Conservation (phyloP, 345 rosid species). For the Acer saccharum region DNA sequence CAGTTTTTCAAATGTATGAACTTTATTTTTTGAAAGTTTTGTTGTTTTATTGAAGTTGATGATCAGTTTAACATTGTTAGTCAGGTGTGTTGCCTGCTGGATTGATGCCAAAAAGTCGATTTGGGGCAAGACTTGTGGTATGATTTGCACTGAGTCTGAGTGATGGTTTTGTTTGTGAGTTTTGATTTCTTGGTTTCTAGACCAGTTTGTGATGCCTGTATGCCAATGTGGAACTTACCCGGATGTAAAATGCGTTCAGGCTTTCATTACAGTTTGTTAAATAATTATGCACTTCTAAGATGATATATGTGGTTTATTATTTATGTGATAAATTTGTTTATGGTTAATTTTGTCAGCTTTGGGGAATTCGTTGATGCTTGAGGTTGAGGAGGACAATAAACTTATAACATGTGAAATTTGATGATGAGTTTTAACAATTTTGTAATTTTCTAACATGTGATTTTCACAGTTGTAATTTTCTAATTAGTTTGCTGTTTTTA, state of each 20-base stretch:
- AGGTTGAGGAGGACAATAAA: neutral
- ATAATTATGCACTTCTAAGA: slow-evolving; percentile 20
- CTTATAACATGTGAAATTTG: neutral
- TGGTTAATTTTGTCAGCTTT: neutral
- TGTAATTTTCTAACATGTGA: too few species aligned
- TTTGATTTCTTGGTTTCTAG: slow-evolving; percentile 17
- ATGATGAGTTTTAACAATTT: neutral
- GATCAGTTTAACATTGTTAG: slow-evolving; percentile 19
- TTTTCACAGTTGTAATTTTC: too few species aligned
- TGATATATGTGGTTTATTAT: slow-evolving; percentile 4
- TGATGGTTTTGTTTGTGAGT: slow-evolving; percentile 23
- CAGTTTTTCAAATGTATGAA: slow-evolving; percentile 20
- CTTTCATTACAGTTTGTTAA: slow-evolving; percentile 20
- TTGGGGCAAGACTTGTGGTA: slow-evolving; percentile 14
- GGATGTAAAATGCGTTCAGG: slow-evolving; percentile 21
- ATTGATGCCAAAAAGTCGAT: slow-evolving; percentile 13
- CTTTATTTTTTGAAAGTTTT: neutral
- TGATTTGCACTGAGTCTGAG: slow-evolving; percentile 16
- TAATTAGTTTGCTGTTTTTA: too few species aligned
- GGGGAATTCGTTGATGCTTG: neutral
- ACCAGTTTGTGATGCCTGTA: slow-evolving; percentile 14
- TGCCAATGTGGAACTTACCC: slow-evolving; percentile 23
- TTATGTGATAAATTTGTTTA: slow-evolving; percentile 5
- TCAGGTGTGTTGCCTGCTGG: slow-evolving; percentile 15
- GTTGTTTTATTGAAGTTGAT: slow-evolving; percentile 18